These are phyloP conservation scores for Pythium angustatum DNA, from an alignment of 352 stramenopile genomes.

Conservation along the genomic window DNA sequence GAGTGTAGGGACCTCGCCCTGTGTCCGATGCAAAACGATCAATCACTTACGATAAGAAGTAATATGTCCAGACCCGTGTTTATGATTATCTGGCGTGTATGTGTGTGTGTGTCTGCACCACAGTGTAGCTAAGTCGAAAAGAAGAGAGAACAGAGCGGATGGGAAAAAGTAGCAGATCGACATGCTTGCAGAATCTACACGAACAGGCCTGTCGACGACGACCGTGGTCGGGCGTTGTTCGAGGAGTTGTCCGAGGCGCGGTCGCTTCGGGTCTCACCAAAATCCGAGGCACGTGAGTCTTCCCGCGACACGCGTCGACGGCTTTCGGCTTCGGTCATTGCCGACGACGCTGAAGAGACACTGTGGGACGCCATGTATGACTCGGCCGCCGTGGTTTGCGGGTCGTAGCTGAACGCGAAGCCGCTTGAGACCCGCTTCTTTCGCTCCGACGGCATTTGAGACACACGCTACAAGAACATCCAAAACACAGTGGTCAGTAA, in stretches of 20 bases:
- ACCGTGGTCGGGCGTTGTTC: neutral
- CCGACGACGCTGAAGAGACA: conserved; percentile 51
- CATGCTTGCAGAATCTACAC: conserved; percentile 14
- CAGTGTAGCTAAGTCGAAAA: neutral
- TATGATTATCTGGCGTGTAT: too few species aligned
- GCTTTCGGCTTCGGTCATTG: conserved; percentile 64
- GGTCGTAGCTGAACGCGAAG: conserved; percentile 85
- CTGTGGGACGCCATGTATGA: conserved; percentile 79
- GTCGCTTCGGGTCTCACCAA: conserved; percentile 21
- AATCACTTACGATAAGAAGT: too few species aligned
- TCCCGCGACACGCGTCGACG: conserved; percentile 65
- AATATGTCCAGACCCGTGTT: too few species aligned
- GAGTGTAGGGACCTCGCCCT: too few species aligned
- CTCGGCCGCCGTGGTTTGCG: conserved; percentile 74
- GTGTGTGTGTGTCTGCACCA: too few species aligned
- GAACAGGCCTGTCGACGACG: conserved; percentile 28
- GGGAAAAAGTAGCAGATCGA: neutral
- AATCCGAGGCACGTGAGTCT: conserved; percentile 74
- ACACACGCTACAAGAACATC: conserved; percentile 13
- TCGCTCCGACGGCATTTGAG: conserved; percentile 25
- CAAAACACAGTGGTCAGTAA: neutral
- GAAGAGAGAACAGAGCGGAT: neutral
- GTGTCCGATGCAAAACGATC: too few species aligned
- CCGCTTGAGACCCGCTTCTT: conserved; percentile 71
- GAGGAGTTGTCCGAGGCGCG: conserved; percentile 16